Percentiles rank a stretch among this genome's conserved stretches.
Conservation (phyloP, 2,329 filamentous ascomycete species). For the Ophiostoma sp. region DNA sequence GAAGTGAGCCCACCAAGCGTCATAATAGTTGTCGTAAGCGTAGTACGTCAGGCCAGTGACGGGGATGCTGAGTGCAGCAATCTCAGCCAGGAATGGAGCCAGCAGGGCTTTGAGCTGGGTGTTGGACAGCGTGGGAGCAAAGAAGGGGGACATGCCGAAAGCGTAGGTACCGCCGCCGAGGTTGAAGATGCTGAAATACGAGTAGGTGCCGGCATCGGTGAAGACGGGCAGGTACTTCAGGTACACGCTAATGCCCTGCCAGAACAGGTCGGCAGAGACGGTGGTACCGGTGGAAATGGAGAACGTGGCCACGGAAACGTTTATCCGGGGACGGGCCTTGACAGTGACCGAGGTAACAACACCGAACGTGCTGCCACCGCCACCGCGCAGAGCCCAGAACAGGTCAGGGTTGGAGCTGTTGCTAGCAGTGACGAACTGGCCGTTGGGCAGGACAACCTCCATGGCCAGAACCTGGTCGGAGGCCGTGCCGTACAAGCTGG, state of each 20-base stretch:
- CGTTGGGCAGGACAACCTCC: slow-evolving; percentile 45
- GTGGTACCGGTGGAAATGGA: slow-evolving; percentile 29
- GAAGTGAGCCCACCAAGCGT: slow-evolving; percentile 38
- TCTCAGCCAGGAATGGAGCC: slow-evolving; percentile 29
- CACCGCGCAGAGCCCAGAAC: slow-evolving; percentile 51
- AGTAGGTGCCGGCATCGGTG: slow-evolving; percentile 31
- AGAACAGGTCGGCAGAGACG: slow-evolving; percentile 40
- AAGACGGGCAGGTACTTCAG: slow-evolving; percentile 30
- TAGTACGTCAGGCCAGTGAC: slow-evolving; percentile 26
- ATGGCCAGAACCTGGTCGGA: slow-evolving; percentile 45
- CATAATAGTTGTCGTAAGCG: slow-evolving; percentile 39
- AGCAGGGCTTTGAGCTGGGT: slow-evolving; percentile 27
- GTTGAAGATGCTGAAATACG: slow-evolving; percentile 31
- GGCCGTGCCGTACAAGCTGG: slow-evolving; percentile 45
- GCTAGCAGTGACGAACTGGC: slow-evolving; percentile 40
- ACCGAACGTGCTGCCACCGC: slow-evolving; percentile 38
- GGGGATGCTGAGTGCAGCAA: slow-evolving; percentile 28
- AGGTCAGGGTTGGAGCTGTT: slow-evolving; percentile 45
- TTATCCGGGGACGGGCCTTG: slow-evolving; percentile 24
- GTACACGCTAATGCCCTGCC: slow-evolving; percentile 32
- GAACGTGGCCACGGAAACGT: slow-evolving; percentile 30
- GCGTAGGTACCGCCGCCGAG: slow-evolving; percentile 25
- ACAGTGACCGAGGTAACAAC: slow-evolving; percentile 33
- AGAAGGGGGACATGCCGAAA: slow-evolving; percentile 31
- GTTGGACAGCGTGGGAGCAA: slow-evolving; percentile 27